These are phyloP conservation scores for Vigna unguiculata DNA, from an alignment of 306 rosid genomes.

Conservation along the genomic window DNA sequence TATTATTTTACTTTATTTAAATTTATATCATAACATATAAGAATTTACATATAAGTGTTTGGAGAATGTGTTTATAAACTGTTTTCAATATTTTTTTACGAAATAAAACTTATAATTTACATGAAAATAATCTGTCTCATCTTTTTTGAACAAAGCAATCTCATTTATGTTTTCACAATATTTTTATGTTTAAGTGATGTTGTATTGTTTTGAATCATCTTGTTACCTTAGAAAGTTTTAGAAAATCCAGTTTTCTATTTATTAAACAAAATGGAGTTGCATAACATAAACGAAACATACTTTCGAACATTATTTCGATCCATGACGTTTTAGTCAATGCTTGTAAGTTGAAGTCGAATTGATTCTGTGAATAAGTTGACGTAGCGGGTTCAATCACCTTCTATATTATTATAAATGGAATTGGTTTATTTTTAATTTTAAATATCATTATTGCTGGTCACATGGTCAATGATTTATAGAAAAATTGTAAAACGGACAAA, in stretches of 20 bases:
- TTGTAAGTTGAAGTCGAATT: background rate
- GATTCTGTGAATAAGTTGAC: background rate
- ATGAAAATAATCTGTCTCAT: too few species aligned
- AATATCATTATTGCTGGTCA: background rate
- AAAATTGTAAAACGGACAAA: constrained; percentile 5
- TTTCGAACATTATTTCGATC: too few species aligned
- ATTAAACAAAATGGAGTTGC: background rate
- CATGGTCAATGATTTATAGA: background rate
- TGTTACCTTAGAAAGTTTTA: background rate
- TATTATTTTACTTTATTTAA: too few species aligned
- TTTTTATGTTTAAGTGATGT: background rate
- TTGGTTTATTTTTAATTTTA: background rate
- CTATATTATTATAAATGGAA: background rate
- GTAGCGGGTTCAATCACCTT: background rate
- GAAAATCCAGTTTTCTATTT: background rate
- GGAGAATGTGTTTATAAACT: too few species aligned
- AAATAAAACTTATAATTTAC: too few species aligned
- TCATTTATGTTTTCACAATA: too few species aligned
- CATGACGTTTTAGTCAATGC: background rate
- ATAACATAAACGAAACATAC: background rate
- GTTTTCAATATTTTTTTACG: too few species aligned
- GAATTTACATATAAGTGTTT: too few species aligned
- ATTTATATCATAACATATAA: too few species aligned
- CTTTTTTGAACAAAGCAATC: background rate
- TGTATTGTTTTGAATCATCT: background rate